Evolutionary conservation across 768 basidiomycete species (phyloP).

Genomic region (Kwoniella mangroviensis): DNA sequence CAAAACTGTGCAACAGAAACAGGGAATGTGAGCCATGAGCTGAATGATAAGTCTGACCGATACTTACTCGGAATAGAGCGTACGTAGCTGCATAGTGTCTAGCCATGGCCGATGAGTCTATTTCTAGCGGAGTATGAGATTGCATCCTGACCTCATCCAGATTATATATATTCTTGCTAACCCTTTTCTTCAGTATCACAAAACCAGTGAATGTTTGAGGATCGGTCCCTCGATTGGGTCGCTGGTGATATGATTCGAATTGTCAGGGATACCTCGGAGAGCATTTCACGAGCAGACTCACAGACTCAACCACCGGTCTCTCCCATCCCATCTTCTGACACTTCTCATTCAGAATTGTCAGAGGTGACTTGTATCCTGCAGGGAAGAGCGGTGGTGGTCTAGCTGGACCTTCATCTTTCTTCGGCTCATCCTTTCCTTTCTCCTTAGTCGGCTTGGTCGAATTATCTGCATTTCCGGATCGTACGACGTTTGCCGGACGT

Average conservation of each 20-base stretch:
- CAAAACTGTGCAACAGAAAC: conserved; percentile 42
- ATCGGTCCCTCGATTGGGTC: conserved; percentile 37
- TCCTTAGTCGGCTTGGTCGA: conserved; percentile 65
- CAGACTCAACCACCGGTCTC: conserved; percentile 76
- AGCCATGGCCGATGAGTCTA: conserved; percentile 75
- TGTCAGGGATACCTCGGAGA: not conserved
- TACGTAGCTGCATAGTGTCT: conserved; percentile 90
- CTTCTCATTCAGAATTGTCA: conserved; percentile 80
- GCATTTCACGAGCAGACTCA: conserved; percentile 55
- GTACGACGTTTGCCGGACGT: conserved; percentile 75
- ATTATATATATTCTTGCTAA: conserved; percentile 70
- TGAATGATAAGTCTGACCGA: not conserved
- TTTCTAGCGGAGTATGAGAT: conserved; percentile 72
- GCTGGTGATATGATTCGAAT: conserved; percentile 10
- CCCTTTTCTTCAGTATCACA: conserved; percentile 69
- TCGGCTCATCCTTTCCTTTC: conserved; percentile 51
- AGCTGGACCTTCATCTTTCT: conserved; percentile 37
- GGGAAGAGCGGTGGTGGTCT: conserved; percentile 70
- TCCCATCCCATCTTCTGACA: conserved; percentile 92
- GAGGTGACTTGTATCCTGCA: conserved; percentile 80
- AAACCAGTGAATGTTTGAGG: conserved; percentile 63
- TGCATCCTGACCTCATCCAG: conserved; percentile 72
- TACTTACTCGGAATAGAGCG: conserved; percentile 76
- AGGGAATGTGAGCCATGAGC: not conserved
- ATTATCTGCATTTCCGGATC: conserved; percentile 88